A percentile compares a stretch with the other conserved stretches of the same genome.
Conservation (phyloP, 371 early-diverging fungal species). For the Mortierella sp. region DNA sequence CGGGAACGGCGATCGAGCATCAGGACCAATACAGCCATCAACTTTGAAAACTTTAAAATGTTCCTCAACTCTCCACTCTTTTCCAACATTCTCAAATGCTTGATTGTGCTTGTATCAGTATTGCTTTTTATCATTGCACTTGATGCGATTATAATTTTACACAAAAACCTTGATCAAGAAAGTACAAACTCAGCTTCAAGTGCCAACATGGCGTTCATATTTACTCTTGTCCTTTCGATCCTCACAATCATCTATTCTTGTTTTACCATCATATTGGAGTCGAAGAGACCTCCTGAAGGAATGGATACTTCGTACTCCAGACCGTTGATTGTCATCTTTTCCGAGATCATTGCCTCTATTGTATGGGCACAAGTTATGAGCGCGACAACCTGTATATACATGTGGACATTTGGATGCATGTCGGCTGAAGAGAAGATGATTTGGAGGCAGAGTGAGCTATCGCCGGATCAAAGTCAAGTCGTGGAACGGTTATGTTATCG, state of each 20-base stretch:
- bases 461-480: slow-evolving; percentile 9
- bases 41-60: slow-evolving; percentile 35
- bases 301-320: slow-evolving; percentile 46
- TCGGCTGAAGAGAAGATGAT: slow-evolving; percentile 6
- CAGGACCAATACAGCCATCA: slow-evolving; percentile 46
- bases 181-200: slow-evolving; percentile 9
- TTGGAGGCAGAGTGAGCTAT: slow-evolving; percentile 19
- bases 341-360: slow-evolving; percentile 46
- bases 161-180: slow-evolving; percentile 8
- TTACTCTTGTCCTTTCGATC: slow-evolving; percentile 36
- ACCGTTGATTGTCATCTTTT: slow-evolving; percentile 45
- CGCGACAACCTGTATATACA: slow-evolving; percentile 39
- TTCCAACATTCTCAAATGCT: slow-evolving; percentile 39
- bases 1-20: slow-evolving; percentile 12
- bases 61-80: slow-evolving; percentile 51
- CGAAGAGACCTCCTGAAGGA: slow-evolving; percentile 43
- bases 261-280: slow-evolving; percentile 44
- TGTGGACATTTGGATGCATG: slow-evolving; percentile 46
- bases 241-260: slow-evolving; percentile 43
- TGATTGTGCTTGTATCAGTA: slow-evolving; percentile 35
- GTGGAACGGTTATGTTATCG: slow-evolving; percentile 34
- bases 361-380: slow-evolving; percentile 52
- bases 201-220: slow-evolving; percentile 28
- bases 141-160: slow-evolving; percentile 30
- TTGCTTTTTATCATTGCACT: slow-evolving; percentile 36